A percentile compares a stretch with the other conserved stretches of the same genome.
phyloP scores from a whole-genome alignment of 2,329 filamentous ascomycete genomes.

The Hysterium pulicare region DNA sequence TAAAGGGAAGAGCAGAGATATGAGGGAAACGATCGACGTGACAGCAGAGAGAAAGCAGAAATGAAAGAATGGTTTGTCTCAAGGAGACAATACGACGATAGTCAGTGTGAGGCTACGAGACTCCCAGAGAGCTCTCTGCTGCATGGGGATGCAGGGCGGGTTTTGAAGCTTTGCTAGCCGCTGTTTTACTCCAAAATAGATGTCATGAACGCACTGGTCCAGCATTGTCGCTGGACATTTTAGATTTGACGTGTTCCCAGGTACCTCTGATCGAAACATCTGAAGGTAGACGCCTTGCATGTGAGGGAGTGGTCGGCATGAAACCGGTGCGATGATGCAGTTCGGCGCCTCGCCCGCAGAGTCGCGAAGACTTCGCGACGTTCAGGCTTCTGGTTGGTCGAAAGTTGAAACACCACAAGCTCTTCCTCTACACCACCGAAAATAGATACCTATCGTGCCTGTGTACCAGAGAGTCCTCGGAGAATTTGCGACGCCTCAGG shows the following conservation, averaged over 20 bases:
- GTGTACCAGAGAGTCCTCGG: too few species aligned
- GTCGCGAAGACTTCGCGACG: background rate
- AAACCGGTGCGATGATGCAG: constrained; percentile 19
- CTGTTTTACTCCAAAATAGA: constrained; percentile 36
- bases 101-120: constrained; percentile 18
- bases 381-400: constrained; percentile 2
- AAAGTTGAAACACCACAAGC: constrained; percentile 4
- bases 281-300: constrained; percentile 5
- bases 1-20: constrained; percentile 23
- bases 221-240: constrained; percentile 20
- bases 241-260: constrained; percentile 24
- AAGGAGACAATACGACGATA: constrained; percentile 24
- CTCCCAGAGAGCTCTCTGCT: constrained; percentile 18
- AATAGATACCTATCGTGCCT: background rate
- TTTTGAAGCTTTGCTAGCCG: constrained; percentile 40
- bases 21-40: constrained; percentile 32
- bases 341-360: constrained; percentile 4
- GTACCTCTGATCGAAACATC: constrained; percentile 8
- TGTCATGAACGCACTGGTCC: constrained; percentile 26
- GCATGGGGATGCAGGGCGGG: constrained; percentile 18
- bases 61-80: constrained; percentile 22
- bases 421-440: background rate
- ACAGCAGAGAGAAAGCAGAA: constrained; percentile 17
- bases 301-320: constrained; percentile 18
- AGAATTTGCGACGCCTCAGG: too few species aligned